Conservation (phyloP, 1,284 basidiomycete species). For the Sphaerobolus stellatus region DNA sequence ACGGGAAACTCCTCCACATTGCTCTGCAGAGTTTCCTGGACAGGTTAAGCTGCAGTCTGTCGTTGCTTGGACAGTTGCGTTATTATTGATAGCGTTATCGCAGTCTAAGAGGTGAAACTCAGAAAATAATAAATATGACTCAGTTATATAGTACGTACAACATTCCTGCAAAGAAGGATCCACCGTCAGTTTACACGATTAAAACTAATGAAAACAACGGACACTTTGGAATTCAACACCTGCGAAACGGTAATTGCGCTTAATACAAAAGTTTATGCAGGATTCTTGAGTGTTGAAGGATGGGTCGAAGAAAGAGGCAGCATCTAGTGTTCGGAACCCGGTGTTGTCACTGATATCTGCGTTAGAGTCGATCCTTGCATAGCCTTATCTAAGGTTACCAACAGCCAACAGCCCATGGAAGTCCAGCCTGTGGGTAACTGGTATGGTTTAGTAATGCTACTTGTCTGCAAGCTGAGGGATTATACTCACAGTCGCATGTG, state of each 20-base stretch:
- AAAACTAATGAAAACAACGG: background rate
- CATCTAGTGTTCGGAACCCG: background rate
- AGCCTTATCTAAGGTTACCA: background rate
- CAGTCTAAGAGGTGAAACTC: too few relatives aligned
- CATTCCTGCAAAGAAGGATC: constrained; percentile 1
- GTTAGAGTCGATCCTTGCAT: background rate
- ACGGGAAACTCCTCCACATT: background rate
- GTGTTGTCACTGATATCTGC: background rate
- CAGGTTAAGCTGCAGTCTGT: background rate
- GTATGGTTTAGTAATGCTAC: too few relatives aligned
- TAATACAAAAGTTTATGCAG: background rate
- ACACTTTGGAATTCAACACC: background rate
- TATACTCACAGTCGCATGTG: too few relatives aligned
- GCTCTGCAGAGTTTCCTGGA: background rate
- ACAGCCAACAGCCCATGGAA: constrained; percentile 1
- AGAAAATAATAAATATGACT: too few relatives aligned
- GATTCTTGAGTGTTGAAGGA: background rate
- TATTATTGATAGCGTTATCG: background rate
- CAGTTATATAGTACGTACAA: background rate
- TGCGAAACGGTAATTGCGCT: background rate
- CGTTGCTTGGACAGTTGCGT: background rate
- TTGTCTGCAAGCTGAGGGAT: too few relatives aligned
- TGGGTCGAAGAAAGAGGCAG: background rate
- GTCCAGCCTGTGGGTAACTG: background rate
- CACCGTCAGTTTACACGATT: too few relatives aligned